These are phyloP conservation scores for Colletotrichum lupini DNA, from an alignment of 2,329 filamentous ascomycete genomes.

Conservation along the genomic window DNA sequence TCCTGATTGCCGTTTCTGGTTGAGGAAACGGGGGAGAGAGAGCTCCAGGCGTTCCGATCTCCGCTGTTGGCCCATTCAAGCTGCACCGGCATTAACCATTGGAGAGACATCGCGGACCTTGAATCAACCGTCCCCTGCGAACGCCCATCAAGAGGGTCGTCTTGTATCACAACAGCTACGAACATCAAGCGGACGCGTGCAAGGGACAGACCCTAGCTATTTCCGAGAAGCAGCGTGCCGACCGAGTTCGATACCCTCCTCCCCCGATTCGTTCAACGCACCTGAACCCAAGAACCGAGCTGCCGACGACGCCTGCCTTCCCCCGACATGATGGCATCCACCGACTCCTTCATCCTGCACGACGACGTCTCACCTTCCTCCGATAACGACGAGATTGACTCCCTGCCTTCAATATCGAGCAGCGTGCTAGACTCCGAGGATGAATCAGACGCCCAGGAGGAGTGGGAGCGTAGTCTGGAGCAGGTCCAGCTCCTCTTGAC, in stretches of 20 bases:
- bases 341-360: slow-evolving; percentile 64
- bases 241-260: background rate
- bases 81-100: slow-evolving; percentile 12
- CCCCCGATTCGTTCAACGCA: background rate
- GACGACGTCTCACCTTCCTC: slow-evolving; percentile 55
- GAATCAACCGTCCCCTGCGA: slow-evolving; percentile 3
- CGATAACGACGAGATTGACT: slow-evolving; percentile 70
- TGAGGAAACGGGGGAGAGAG: slow-evolving; percentile 8
- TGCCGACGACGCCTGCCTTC: slow-evolving; percentile 38
- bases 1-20: slow-evolving; percentile 13
- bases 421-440: slow-evolving; percentile 62
- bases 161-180: background rate
- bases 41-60: slow-evolving; percentile 21
- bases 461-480: slow-evolving; percentile 95
- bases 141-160: slow-evolving; percentile 8
- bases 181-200: background rate
- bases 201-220: background rate
- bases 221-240: background rate
- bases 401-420: slow-evolving; percentile 69
- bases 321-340: slow-evolving; percentile 46
- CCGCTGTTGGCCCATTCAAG: slow-evolving; percentile 5
- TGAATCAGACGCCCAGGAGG: slow-evolving; percentile 87
- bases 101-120: slow-evolving; percentile 28
- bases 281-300: slow-evolving; percentile 24
- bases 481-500: slow-evolving; percentile 93